phyloP scores from a whole-genome alignment of 257 asterid genomes.

The Pogostemon cablin region DNA sequence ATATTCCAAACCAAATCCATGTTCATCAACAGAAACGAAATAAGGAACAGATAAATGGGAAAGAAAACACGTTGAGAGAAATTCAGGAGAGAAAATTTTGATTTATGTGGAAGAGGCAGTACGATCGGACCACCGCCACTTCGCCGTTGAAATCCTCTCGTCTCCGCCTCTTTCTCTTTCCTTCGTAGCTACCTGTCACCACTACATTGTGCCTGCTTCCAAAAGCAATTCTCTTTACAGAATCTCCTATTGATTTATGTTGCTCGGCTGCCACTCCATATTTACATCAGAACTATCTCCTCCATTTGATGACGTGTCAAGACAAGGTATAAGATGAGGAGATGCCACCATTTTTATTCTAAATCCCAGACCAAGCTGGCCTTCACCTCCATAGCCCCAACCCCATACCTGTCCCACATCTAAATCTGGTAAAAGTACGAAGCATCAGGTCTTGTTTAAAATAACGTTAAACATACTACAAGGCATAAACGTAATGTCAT shows the following conservation, averaged over 20 bases:
- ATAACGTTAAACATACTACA: too few species aligned
- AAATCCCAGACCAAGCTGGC: constrained; percentile 84
- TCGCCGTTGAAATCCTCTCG: neutral
- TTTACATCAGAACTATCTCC: constrained; percentile 39
- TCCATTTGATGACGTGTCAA: constrained; percentile 48
- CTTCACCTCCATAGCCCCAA: constrained; percentile 97
- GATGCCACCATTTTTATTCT: constrained; percentile 74
- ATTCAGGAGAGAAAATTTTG: too few species aligned
- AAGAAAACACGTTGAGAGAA: too few species aligned
- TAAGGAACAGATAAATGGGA: too few species aligned
- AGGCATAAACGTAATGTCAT: too few species aligned
- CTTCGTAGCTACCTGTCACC: constrained; percentile 55
- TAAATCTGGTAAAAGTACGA: constrained; percentile 66
- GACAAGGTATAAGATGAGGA: constrained; percentile 80
- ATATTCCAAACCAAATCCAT: too few species aligned
- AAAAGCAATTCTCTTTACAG: constrained; percentile 66
- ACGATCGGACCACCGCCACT: too few species aligned
- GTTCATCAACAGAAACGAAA: too few species aligned
- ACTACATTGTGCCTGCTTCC: constrained; percentile 82
- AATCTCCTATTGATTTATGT: constrained; percentile 46
- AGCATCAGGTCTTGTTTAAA: constrained; percentile 50
- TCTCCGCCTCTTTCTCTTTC: too few species aligned
- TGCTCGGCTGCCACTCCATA: constrained; percentile 35
- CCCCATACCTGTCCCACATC: constrained; percentile 96
- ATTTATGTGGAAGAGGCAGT: too few species aligned